Percentiles rank a stretch among this genome's conserved stretches.
Conservation (phyloP, 2,329 filamentous ascomycete genomes). For the Cytospora leucostoma region DNA sequence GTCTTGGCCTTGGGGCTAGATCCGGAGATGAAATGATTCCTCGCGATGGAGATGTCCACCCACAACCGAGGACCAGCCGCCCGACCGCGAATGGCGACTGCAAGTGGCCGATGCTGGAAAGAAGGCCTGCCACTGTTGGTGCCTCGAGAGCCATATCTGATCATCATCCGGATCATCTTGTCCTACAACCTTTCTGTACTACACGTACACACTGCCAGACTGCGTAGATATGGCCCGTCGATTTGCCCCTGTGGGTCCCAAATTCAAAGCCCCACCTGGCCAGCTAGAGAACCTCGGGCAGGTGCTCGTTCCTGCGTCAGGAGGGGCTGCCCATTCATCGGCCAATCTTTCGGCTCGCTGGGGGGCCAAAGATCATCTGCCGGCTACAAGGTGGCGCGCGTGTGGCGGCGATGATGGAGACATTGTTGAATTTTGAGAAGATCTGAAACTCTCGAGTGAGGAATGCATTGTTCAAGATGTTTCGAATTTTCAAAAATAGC, state of each 20-base stretch:
- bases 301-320: conserved; percentile 18
- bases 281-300: conserved; percentile 14
- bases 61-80: conserved; percentile 18
- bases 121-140: neutral
- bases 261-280: neutral
- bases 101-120: conserved; percentile 6
- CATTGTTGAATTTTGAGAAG: neutral
- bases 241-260: neutral
- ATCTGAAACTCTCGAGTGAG: neutral
- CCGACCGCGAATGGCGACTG: conserved; percentile 12
- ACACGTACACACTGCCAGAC: no score
- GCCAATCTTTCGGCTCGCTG: conserved; percentile 12
- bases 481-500: conserved; percentile 16
- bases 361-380: conserved; percentile 11
- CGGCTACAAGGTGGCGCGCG: neutral
- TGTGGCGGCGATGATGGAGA: neutral
- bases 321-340: conserved; percentile 21
- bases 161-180: no score
- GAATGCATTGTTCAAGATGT: conserved; percentile 1
- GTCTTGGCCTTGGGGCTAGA: conserved; percentile 19
- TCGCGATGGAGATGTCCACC: conserved; percentile 22
- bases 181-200: neutral
- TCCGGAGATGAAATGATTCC: conserved; percentile 26
- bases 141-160: neutral
- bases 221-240: neutral